phyloP scores from a whole-genome alignment of 306 rosid genomes.

The Prunus mira region DNA sequence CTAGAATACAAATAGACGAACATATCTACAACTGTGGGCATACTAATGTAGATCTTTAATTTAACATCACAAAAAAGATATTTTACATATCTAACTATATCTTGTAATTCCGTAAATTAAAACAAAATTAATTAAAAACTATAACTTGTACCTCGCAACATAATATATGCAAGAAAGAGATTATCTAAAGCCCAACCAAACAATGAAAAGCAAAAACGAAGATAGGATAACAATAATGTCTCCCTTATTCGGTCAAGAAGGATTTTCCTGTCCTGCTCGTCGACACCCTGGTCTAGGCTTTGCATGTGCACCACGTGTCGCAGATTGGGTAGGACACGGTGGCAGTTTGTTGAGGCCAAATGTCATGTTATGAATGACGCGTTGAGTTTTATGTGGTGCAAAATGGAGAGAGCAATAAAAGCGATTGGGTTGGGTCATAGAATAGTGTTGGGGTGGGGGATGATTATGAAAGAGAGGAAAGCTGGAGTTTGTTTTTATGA shows the following conservation, averaged over 20 bases:
- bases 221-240: neutral
- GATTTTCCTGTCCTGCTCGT: neutral
- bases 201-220: neutral
- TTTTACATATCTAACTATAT: too few relatives aligned
- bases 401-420: neutral
- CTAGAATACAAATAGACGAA: too few relatives aligned
- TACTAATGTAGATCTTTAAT: too few relatives aligned
- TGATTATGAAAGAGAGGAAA: too few relatives aligned
- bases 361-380: neutral
- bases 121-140: too few relatives aligned
- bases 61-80: too few relatives aligned
- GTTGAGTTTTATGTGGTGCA: neutral
- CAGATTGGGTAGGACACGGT: neutral
- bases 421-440: neutral
- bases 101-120: too few relatives aligned
- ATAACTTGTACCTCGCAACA: too few relatives aligned
- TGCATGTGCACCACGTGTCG: constrained; percentile 13
- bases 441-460: too few relatives aligned
- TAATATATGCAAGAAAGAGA: too few relatives aligned
- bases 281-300: neutral
- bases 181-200: too few relatives aligned
- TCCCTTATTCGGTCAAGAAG: neutral
- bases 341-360: neutral
- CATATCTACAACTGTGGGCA: too few relatives aligned
- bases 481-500: neutral